Base-by-base conservation (phyloP, 78 protist genomes). In the Capsaspora owczarzaki region DNA sequence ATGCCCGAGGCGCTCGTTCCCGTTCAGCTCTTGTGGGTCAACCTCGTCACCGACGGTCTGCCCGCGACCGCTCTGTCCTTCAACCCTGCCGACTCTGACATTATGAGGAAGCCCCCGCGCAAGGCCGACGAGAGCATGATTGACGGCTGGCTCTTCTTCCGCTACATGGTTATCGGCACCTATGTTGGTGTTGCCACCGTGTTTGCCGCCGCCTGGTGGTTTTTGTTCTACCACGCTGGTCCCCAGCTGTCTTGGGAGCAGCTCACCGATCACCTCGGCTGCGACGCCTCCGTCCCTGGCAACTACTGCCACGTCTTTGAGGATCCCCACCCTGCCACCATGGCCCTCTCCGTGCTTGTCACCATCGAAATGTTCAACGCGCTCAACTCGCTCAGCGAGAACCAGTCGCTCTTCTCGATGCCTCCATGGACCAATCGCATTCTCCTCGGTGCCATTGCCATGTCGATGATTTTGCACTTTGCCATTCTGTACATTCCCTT, bases 41-140 rank as follows among this genome's bases (percentile, higher is more conserved):
- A 93, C 86, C 87, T 95, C 20, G 96, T 95, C 35, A 93, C 95
- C 2, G 96, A 95, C 85, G 74, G 91, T 76, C 41, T 83, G 20
- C 98, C 98, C 44, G 96, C 94, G 44, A 92, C 91, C 56, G 84
- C 94, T 1, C 82, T 90, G 31, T 95, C 93, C 38, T 92, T 87
- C 79, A 93, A 93, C 69, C 69, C 37, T 2, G 76, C 92, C 31
- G 98, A 95, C 60, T 35, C 56, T n/a, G 93, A 91, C 85, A 88
- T 95, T 46, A 95, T 95, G 98, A 46, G 70, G 47, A 61, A 87
- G 40, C 83, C 78, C 43, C 98, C 98, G 23, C 91, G 98, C 66
- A 19, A 71, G 19, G 70, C 83, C 49, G 75, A 37, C 41, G 96
- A 93, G 43, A 74, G 42, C 51, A 37, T 93, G 68, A 92, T 89